Percentiles rank a stretch among this genome's conserved stretches.
Conservation (phyloP, 805 yeast species). For the Lipomyces spencermartinsiae region DNA sequence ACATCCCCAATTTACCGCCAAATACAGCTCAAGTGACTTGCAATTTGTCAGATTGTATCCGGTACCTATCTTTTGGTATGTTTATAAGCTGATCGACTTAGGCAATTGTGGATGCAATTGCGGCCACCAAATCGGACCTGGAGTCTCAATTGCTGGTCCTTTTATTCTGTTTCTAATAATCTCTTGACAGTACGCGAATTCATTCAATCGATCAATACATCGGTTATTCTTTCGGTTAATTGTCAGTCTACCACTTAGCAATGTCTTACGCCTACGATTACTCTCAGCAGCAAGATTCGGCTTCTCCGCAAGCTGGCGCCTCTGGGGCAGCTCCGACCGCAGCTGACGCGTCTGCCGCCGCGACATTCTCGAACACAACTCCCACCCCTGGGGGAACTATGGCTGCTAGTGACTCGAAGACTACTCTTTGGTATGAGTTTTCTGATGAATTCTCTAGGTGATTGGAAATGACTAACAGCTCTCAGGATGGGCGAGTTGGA, state of each 20-base stretch:
- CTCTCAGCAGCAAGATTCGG: conserved; percentile 36
- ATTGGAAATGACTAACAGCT: conserved; percentile 4
- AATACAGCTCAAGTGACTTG: neutral
- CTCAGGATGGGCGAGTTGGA: conserved; percentile 81
- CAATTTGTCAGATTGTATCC: neutral
- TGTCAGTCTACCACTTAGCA: neutral
- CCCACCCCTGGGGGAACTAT: conserved; percentile 30
- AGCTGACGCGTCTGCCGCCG: conserved; percentile 31
- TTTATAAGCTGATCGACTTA: neutral
- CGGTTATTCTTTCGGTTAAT: neutral
- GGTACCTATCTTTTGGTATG: neutral
- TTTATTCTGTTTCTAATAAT: neutral
- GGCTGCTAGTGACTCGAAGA: conserved; percentile 41
- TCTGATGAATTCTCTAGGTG: neutral
- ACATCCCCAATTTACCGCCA: neutral
- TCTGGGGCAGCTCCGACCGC: conserved; percentile 26
- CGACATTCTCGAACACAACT: conserved; percentile 30
- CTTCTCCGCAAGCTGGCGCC: conserved; percentile 34
- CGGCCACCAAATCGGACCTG: neutral
- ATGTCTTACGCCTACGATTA: conserved; percentile 40
- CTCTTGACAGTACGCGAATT: neutral
- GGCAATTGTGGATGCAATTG: neutral
- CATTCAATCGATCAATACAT: neutral
- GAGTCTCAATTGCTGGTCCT: neutral
- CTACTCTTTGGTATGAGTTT: conserved; percentile 45